Base-by-base conservation (phyloP, 768 basidiomycete species). In the Favolaschia claudopus region DNA sequence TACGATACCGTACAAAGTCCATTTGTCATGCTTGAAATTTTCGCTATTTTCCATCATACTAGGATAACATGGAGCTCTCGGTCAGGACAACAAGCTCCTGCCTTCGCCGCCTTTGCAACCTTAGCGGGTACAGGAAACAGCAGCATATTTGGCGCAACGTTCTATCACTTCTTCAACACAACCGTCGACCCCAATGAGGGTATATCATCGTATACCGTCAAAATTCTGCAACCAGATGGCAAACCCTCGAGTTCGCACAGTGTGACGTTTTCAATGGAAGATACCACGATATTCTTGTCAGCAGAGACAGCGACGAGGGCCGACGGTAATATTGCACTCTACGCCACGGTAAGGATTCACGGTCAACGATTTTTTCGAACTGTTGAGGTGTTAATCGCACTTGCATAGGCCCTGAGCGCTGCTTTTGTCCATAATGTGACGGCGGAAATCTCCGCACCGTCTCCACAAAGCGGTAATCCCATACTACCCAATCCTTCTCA, bases 61-160 rank as follows among this genome's bases (percentile, higher is more conserved):
- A 56, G 55, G 20, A 39, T 56, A 39, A 20, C 55, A 6, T 56
- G 55, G 55, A 29, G 3, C 36, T 56, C 55, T n/a, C 55, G 55
- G 22, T n/a, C 36, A 15, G 55, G 55, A 3, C 20, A 20, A 15
- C n/a, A 15, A 5, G 34, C 56, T 5, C 17, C 46, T 2, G 25
- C 46, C 1, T 59, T 46, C 43, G 15, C 14, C 3, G 46, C 49
- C 2, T 8, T 1, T 5, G 57, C 52, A 14, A 46, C 7, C 14
- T 27, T 42, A 5, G 32, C 28, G 4, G 14, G n/a, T 10, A 51
- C 19, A 3, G 61, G 61, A 12, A 42, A 47, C 28, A 59, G 46
- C 55, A 60, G 64, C 22, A 63, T 63, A 19, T 62, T 63, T 32
- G 61, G 64, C 19, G 37, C 29, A 19, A 66, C 57, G 3, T 58